Evolutionary conservation across 176 grass and related monocot genomes (phyloP).

Genomic region (Hordeum marinum): DNA sequence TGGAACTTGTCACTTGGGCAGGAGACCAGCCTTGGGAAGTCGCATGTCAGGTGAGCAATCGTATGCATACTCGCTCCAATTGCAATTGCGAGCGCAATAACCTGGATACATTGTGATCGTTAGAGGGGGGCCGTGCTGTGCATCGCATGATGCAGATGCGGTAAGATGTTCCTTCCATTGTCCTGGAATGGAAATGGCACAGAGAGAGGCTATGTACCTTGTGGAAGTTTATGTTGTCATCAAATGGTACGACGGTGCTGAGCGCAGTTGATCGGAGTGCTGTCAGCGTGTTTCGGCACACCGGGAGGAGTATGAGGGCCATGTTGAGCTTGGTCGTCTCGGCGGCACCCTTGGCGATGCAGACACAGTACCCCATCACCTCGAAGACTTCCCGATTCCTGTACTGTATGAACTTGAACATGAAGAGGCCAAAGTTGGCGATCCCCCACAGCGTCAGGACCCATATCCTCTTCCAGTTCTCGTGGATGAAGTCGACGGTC

Average conservation of each 20-base stretch:
- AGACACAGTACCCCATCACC: conserved; percentile 94
- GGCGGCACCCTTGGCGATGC: conserved; percentile 81
- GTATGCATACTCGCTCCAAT: conserved; percentile 66
- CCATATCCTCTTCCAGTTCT: conserved; percentile 99
- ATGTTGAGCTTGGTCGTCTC: conserved; percentile 96
- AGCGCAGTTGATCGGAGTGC: conserved; percentile 62
- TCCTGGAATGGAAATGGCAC: not conserved
- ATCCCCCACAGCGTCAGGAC: conserved; percentile 58
- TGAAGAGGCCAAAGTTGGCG: conserved; percentile 55
- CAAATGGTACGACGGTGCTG: conserved; percentile 61
- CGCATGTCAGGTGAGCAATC: conserved; percentile 61
- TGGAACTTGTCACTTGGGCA: conserved; percentile 70
- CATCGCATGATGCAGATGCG: not conserved
- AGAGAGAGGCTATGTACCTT: conserved; percentile 35
- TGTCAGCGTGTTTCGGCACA: conserved; percentile 89
- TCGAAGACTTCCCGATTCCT: conserved; percentile 57
- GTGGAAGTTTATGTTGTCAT: conserved; percentile 99
- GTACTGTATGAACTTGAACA: conserved; percentile 79
- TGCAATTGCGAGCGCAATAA: conserved; percentile 53
- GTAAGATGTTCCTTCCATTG: not conserved
- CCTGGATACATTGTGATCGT: conserved; percentile 26
- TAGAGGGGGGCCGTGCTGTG: not conserved
- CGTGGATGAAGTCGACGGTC: conserved; percentile 64
- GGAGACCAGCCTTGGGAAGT: conserved; percentile 76
- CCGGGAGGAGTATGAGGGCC: conserved; percentile 88